A percentile compares a stretch with the other conserved stretches of the same genome.
phyloP scores from a whole-genome alignment of 768 basidiomycete genomes.

The Atractiella rhizophila region DNA sequence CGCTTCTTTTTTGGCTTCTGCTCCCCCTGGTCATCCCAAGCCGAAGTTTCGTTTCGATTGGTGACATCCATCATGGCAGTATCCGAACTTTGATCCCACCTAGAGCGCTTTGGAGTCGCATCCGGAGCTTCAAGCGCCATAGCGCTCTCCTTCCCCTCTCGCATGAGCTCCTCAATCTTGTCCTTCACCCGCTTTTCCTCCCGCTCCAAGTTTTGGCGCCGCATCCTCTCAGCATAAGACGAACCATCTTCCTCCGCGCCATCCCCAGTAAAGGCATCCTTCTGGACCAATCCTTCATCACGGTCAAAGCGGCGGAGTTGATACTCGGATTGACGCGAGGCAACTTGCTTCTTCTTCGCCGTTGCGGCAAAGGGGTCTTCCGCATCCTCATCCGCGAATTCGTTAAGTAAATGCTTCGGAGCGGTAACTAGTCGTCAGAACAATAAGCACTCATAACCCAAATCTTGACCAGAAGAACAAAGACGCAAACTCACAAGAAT shows the following conservation, averaged over 20 bases:
- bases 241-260: slow-evolving; percentile 44
- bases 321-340: slow-evolving; percentile 77
- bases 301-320: slow-evolving; percentile 75
- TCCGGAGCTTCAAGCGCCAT: slow-evolving; percentile 30
- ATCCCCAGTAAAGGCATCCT: slow-evolving; percentile 34
- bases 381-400: slow-evolving; percentile 65
- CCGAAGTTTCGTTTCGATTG: neutral
- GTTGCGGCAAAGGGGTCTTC: slow-evolving; percentile 42
- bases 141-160: slow-evolving; percentile 38
- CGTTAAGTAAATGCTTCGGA: slow-evolving; percentile 75
- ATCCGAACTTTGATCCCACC: slow-evolving; percentile 36
- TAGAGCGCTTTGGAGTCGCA: slow-evolving; percentile 35
- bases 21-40: slow-evolving; percentile 6
- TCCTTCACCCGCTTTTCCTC: slow-evolving; percentile 44
- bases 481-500: slow-evolving; percentile 2
- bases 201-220: slow-evolving; percentile 64
- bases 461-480: neutral
- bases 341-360: slow-evolving; percentile 75
- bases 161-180: slow-evolving; percentile 72
- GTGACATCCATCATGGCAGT: neutral
- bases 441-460: neutral
- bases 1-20: slow-evolving; percentile 59
- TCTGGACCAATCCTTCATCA: slow-evolving; percentile 35
- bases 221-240: slow-evolving; percentile 91
- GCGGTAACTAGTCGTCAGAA: slow-evolving; percentile 30